Evolutionary conservation across 129 eudicot species (phyloP).

Genomic region (Lonicera japonica): DNA sequence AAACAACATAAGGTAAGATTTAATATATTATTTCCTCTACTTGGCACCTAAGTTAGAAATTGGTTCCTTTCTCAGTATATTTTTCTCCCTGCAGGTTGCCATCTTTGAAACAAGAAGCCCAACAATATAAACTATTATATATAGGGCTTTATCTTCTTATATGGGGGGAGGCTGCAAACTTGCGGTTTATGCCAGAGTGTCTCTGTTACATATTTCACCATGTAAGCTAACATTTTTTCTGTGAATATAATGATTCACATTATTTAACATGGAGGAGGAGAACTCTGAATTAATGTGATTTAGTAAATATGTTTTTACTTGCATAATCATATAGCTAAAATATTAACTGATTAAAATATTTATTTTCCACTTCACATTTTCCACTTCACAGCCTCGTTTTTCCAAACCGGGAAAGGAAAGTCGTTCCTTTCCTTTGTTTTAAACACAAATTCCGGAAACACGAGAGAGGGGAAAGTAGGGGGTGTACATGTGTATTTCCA

Average conservation of each 20-base stretch:
- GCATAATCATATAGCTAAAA: too few species aligned
- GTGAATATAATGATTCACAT: background rate
- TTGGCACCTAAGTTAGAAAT: background rate
- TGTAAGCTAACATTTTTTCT: conserved; percentile 41
- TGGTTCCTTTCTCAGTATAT: background rate
- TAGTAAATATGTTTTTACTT: too few species aligned
- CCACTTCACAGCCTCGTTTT: too few species aligned
- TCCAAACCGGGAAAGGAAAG: too few species aligned
- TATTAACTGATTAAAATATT: too few species aligned
- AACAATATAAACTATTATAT: conserved; percentile 76
- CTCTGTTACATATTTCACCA: conserved; percentile 95
- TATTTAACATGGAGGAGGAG: too few species aligned
- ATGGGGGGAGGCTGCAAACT: conserved; percentile 99
- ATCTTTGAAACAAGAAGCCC: conserved; percentile 77
- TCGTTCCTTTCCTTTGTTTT: too few species aligned
- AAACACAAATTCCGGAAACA: too few species aligned
- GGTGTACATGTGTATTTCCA: too few species aligned
- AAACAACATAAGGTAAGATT: conserved; percentile 62
- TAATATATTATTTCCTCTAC: background rate
- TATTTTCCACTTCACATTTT: too few species aligned
- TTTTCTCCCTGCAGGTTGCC: conserved; percentile 57
- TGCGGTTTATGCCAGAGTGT: conserved; percentile 97
- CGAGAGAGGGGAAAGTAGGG: too few species aligned
- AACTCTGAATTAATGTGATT: too few species aligned
- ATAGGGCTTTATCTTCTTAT: conserved; percentile 91